Percentiles rank a stretch among this genome's conserved stretches.
Evolutionary conservation across 169 alveolate species (phyloP).

Genomic region (Eimeria brunetti): DNA sequence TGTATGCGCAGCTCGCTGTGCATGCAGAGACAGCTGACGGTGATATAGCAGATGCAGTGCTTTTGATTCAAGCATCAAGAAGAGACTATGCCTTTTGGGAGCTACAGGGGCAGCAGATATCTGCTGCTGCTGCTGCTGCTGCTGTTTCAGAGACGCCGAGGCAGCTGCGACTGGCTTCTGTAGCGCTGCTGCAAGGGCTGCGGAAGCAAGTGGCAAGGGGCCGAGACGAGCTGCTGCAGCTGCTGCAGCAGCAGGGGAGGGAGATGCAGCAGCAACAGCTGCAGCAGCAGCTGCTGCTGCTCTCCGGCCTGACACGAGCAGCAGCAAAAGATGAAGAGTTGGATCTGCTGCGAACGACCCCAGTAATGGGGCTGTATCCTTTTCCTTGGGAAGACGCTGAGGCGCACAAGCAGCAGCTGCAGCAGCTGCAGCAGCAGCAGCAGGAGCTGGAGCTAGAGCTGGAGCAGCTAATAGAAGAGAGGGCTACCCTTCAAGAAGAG

Average conservation of each 20-base stretch:
- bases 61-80: not conserved
- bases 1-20: not conserved
- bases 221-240: conserved; percentile 16
- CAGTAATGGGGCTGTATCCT: too few species aligned
- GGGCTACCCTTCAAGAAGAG: not conserved
- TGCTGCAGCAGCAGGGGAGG: not conserved
- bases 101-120: not conserved
- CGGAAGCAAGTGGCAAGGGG: not conserved
- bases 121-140: too few species aligned
- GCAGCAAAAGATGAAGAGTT: too few species aligned
- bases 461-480: not conserved
- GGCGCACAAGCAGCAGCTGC: not conserved
- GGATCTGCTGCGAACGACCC: too few species aligned
- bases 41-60: not conserved
- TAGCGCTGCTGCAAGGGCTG: not conserved
- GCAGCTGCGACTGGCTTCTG: not conserved
- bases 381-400: too few species aligned
- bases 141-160: not conserved
- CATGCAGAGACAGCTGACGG: not conserved
- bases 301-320: not conserved
- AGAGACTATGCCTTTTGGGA: not conserved
- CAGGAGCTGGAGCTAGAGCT: not conserved
- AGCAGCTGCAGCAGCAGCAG: conserved; percentile 7
- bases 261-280: not conserved
- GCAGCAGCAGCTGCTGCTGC: not conserved